phyloP scores from a whole-genome alignment of 2,329 filamentous ascomycete genomes.

The Helotiales sp. region DNA sequence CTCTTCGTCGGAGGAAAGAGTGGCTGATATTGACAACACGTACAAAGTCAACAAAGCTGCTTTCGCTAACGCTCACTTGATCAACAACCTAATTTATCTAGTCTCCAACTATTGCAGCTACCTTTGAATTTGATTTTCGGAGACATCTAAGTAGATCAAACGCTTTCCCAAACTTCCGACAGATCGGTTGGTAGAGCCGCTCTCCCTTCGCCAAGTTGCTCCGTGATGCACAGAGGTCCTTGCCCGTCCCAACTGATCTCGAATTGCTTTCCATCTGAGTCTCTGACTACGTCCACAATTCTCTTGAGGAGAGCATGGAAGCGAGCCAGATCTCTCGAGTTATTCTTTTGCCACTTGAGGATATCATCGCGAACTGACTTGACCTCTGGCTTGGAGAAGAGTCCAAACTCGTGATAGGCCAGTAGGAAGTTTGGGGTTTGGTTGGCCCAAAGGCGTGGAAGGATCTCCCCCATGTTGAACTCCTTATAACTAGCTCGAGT shows the following conservation, averaged over 20 bases:
- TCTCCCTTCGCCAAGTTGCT: conserved; percentile 24
- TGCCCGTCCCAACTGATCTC: conserved; percentile 25
- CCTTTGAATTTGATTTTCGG: background rate
- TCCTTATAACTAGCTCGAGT: conserved; percentile 40
- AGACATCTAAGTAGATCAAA: background rate
- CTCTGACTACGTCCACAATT: conserved; percentile 24
- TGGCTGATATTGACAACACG: too few relatives aligned
- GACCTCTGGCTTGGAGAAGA: conserved; percentile 38
- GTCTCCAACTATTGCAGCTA: too few relatives aligned
- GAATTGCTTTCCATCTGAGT: conserved; percentile 16
- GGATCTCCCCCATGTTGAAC: conserved; percentile 35
- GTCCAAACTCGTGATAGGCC: conserved; percentile 46
- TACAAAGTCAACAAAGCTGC: too few relatives aligned
- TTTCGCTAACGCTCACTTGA: too few relatives aligned
- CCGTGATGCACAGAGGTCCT: conserved; percentile 22
- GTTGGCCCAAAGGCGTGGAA: conserved; percentile 48
- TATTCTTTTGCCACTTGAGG: conserved; percentile 20
- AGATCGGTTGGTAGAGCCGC: conserved; percentile 27
- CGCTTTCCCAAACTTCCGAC: background rate
- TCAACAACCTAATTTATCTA: too few relatives aligned
- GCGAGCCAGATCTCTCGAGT: conserved; percentile 15
- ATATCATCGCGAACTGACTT: conserved; percentile 16
- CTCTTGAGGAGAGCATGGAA: conserved; percentile 26
- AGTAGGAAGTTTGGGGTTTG: conserved; percentile 53
- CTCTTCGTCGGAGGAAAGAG: too few relatives aligned